Conservation (phyloP, 805 yeast genomes). For the Maudiozyma saulgeensis region DNA sequence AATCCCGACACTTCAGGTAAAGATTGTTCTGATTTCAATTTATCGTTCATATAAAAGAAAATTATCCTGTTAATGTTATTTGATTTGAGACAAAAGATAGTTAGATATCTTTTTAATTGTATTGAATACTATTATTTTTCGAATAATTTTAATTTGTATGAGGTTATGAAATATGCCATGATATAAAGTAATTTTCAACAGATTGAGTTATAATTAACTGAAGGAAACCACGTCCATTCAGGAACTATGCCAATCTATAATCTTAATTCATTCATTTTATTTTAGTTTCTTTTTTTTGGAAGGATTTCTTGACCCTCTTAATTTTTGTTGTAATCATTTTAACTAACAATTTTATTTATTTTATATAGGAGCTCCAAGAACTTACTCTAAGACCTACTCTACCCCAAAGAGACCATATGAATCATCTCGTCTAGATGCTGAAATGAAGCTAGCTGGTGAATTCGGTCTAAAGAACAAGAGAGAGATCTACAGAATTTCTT, state of each 20-base stretch:
- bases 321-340: background rate
- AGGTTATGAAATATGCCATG: no score
- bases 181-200: no score
- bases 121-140: no score
- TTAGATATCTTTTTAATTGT: no score
- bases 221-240: no score
- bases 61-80: no score
- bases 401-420: conserved; percentile 99
- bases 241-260: background rate
- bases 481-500: conserved; percentile 98
- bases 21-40: background rate
- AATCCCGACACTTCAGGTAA: conserved; percentile 82
- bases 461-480: conserved; percentile 99
- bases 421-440: conserved; percentile 98
- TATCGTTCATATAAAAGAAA: no score
- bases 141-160: no score
- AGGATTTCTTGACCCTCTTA: background rate
- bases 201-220: no score
- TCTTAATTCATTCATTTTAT: conserved; percentile 1
- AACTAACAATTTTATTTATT: conserved; percentile 2
- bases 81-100: no score
- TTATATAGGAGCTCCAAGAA: conserved; percentile 86
- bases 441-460: conserved; percentile 98
- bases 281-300: background rate
- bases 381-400: conserved; percentile 97